Evolutionary conservation across 1,284 basidiomycete species (phyloP), one percentile per base, ranked within the genome.

Genomic region (Ceratobasidium papillatum): DNA sequence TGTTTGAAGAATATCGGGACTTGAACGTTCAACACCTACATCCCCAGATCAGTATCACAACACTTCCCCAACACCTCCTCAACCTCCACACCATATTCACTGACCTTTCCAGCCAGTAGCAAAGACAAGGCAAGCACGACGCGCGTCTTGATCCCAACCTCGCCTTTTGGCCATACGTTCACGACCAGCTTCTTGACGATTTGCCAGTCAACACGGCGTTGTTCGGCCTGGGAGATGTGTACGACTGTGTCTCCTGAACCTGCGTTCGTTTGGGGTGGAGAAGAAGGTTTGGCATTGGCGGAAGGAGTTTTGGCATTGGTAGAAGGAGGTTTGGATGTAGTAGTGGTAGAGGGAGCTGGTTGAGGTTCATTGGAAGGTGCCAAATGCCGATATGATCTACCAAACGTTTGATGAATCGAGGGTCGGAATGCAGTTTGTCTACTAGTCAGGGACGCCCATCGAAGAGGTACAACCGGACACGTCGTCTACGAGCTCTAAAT

Each of bases 1-100:
- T 87, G 82, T 82, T 99, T 99, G 88, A 99, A 99, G 78, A 99
- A 87, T 78, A 96, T 90, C 0, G 98, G 97, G 4, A 99, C 96
- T 86, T 99, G 97, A 0, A 99, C 97, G 81, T 99, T 99, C 75
- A 99, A 84, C 34, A 98, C 83, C 92, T 93, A 75, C 56, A 8
- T 1, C n/a, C n/a, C n/a, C n/a, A n/a, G n/a, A n/a, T n/a, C n/a
- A n/a, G n/a, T n/a, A n/a, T n/a, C n/a, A n/a, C n/a, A n/a, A n/a
- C n/a, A 36, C 34, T 7, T n/a, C 25, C 36, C 34, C 71, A 77
- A 62, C 54, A 54, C 49, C 14, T 73, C 30, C 3, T 3, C 49
- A 27, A 65, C 45, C n/a, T 34, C 4, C 36, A 43, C 36, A 5
- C 34, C 52, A 27, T 25, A 34, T 36, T 51, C 34, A 30, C 8